Evolutionary conservation across 2,329 filamentous ascomycete genomes (phyloP), one percentile per base, ranked within the genome.

Genomic region (Kalmusia sp.): DNA sequence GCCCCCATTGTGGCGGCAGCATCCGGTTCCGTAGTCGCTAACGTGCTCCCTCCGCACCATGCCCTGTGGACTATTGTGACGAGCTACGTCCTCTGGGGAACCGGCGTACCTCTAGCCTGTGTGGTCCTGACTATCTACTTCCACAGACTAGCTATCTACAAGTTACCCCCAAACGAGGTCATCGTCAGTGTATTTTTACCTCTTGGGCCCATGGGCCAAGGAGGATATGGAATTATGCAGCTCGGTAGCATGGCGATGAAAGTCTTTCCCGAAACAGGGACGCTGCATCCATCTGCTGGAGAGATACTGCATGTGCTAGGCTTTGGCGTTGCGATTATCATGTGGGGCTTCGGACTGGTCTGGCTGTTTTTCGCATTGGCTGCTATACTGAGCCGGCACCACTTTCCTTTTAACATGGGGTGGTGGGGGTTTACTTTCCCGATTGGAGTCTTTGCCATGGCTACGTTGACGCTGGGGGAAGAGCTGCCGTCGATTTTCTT

Each of bases 81-180:
- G 12, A 85, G 80, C 9, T 90, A 89, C 65, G 75, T 88, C 21
- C 80, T 90, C 46, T 89, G 84, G 85, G 87, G 86, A 1, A 83
- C 84, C 39, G 86, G 85, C 8, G 78, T 79, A 1, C 81, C 80
- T 0, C 70, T 89, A 52, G 82, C 85, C 2, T 79, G 85, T 64
- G 77, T 81, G 49, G 80, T 88, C 27, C 73, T 89, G 31, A 83
- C 82, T 2, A 79, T 89, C 8, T 90, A 90, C 71, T 88, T 88
- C 65, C 83, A 87, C 59, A 83, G 87, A 17, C 75, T 90, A 12
- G 84, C 82, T 4, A 68, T 89, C 6, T 82, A 89, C 70, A 82
- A 84, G 30, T 78, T 88, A 17, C 86, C 86, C 0, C 80, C 84
- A 0, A 78, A 81, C 45, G 87, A 88, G 64, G 82, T 85, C 51